Base-by-base conservation (phyloP, 495 filamentous ascomycete genomes). In the Margaritispora aquatica region DNA sequence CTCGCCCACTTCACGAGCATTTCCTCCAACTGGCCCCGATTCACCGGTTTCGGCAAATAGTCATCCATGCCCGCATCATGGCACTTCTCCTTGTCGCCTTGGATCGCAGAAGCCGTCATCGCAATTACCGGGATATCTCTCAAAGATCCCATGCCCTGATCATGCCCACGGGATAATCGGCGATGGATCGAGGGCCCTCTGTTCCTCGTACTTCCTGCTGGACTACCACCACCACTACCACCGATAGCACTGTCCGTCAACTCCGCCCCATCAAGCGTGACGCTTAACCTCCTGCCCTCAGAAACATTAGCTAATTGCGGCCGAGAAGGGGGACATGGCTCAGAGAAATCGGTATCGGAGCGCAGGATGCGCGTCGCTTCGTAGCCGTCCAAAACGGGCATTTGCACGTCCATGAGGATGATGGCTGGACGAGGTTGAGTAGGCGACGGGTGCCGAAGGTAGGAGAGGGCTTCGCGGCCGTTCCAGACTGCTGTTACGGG, bases 381-480 rank as follows among this genome's bases (percentile, higher is more conserved):
- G 65, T 92, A 92, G 0, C 89, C 89, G 60, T 91, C 88, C 62
- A 91, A 80, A n/a, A 90, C 75, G 1, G 88, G 86, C 87, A 93
- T 91, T 67, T 90, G 87, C 0, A 90, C 84, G 65, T 94, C 88
- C 89, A 94, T 92, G 2, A 92, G 75, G 48, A 92, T 88, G 20
- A 92, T 84, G 56, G 90, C 79, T 2, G 87, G 82, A 51, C 73
- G 77, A 13, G 73, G 70, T 31, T 77, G 68, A 34, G 67, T 51
- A 0, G 54, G 36, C 1, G 65, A 68, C 4, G 75, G 73, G 2
- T 66, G 51, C 36, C 59, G 60, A 19, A 88, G 63, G 59, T 88
- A 88, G 9, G 88, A 80, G 2, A 92, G 80, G 3, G 87, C 88
- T 66, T 92, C 85, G 55, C 84, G 73, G 2, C 89, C 89, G 63